A percentile compares a stretch with the other conserved stretches of the same genome.
These are phyloP conservation scores for Claviceps sp. DNA, from an alignment of 2,329 filamentous ascomycete genomes.

Conservation along the genomic window DNA sequence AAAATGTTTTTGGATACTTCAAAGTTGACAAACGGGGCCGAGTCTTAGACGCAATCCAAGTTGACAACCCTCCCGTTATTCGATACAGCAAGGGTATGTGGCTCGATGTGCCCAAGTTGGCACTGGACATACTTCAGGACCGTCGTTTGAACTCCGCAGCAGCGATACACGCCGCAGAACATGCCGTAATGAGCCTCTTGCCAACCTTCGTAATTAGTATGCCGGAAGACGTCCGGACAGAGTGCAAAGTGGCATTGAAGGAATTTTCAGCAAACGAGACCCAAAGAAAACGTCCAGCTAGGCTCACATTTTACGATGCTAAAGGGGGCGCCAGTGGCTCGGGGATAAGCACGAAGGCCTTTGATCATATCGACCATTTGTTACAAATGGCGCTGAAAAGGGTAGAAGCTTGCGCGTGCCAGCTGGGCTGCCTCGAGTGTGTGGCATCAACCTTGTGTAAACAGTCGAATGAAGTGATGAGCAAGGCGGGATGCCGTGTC, in stretches of 20 bases:
- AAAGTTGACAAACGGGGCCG: slow-evolving; percentile 80
- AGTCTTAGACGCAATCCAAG: slow-evolving; percentile 81
- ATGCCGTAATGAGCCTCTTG: slow-evolving; percentile 74
- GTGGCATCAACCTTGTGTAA: slow-evolving; percentile 76
- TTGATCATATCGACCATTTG: slow-evolving; percentile 77
- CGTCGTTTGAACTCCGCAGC: slow-evolving; percentile 69
- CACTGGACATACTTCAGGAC: slow-evolving; percentile 64
- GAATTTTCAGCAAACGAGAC: slow-evolving; percentile 65
- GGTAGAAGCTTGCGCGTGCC: slow-evolving; percentile 63
- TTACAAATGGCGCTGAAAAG: slow-evolving; percentile 63
- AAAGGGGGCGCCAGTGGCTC: slow-evolving; percentile 75
- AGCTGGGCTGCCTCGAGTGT: slow-evolving; percentile 78
- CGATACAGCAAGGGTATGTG: slow-evolving; percentile 83
- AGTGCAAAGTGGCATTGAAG: slow-evolving; percentile 82
- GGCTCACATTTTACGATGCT: slow-evolving; percentile 88
- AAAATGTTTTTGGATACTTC: slow-evolving; percentile 92
- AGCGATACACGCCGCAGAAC: slow-evolving; percentile 88
- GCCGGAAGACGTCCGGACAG: slow-evolving; percentile 84
- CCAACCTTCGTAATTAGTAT: slow-evolving; percentile 83
- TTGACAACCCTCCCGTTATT: slow-evolving; percentile 85
- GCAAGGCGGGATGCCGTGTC: slow-evolving; percentile 74
- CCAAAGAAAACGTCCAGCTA: slow-evolving; percentile 66
- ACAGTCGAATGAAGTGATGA: slow-evolving; percentile 83
- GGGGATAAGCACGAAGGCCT: slow-evolving; percentile 84
- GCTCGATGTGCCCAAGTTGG: slow-evolving; percentile 74